These are phyloP conservation scores for Gnomoniopsis sp. DNA, from an alignment of 2,329 filamentous ascomycete genomes.

Conservation along the genomic window DNA sequence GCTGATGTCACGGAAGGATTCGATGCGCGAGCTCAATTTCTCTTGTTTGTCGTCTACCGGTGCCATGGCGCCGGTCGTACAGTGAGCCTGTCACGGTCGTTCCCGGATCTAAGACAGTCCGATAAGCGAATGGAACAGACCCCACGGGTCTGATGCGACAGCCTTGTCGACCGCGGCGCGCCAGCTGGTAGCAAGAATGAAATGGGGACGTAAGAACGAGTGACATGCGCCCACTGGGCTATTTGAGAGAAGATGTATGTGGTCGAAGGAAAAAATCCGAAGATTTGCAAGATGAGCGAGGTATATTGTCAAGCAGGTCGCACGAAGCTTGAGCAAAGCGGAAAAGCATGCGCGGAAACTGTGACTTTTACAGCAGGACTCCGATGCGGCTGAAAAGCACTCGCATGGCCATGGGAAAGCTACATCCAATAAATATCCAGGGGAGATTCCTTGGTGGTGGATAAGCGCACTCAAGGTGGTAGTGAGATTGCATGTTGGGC, in stretches of 20 bases:
- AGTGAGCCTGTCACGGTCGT: background rate
- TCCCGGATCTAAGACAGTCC: background rate
- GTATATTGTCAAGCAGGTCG: background rate
- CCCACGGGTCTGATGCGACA: background rate
- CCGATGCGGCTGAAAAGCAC: slow-evolving; percentile 8
- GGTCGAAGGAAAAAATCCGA: background rate
- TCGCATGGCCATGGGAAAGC: background rate
- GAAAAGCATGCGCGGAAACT: background rate
- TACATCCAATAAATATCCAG: background rate
- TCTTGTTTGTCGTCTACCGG: background rate
- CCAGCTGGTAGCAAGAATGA: background rate
- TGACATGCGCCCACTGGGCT: background rate
- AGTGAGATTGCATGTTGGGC: too few relatives aligned
- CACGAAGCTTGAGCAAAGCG: too few relatives aligned
- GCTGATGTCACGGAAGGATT: slow-evolving; percentile 28
- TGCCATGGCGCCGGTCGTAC: background rate
- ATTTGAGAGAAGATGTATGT: background rate
- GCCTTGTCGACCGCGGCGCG: background rate
- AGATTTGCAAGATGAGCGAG: background rate
- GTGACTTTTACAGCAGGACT: background rate
- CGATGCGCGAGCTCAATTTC: slow-evolving; percentile 22
- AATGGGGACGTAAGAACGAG: background rate
- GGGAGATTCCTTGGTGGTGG: background rate
- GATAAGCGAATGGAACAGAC: background rate
- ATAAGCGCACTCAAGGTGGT: too few relatives aligned